Conservation (phyloP, 2,329 filamentous ascomycete species). For the Drechmeria coniospora region DNA sequence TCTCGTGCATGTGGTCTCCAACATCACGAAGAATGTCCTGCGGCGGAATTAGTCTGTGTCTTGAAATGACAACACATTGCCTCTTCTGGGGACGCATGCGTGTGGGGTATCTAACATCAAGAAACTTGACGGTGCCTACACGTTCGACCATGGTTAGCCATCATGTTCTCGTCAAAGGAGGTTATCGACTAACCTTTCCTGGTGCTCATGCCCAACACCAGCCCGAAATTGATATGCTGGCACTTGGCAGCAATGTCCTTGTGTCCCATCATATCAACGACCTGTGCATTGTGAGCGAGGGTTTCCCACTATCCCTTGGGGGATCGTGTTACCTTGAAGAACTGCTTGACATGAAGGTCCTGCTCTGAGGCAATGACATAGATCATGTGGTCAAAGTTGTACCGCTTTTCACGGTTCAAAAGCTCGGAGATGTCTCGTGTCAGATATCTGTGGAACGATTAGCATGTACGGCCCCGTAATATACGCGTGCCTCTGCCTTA, state of each 20-base stretch:
- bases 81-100: neutral
- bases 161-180: too few species aligned
- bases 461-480: neutral
- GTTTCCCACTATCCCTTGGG: neutral
- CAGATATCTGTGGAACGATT: constrained; percentile 28
- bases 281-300: constrained; percentile 24
- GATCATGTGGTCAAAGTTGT: constrained; percentile 63
- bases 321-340: constrained; percentile 37
- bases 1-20: constrained; percentile 91
- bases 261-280: constrained; percentile 55
- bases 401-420: constrained; percentile 45
- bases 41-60: neutral
- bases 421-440: constrained; percentile 67
- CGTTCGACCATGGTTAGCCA: constrained; percentile 23
- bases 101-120: constrained; percentile 3
- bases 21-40: constrained; percentile 39
- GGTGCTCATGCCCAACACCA: constrained; percentile 57
- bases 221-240: constrained; percentile 62
- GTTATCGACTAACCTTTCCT: constrained; percentile 51
- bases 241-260: constrained; percentile 52
- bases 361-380: constrained; percentile 62
- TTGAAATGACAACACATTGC: neutral
- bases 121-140: constrained; percentile 5
- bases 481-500: constrained; percentile 15
- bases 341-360: constrained; percentile 55